phyloP scores from a whole-genome alignment of 768 basidiomycete genomes.

The Rhodotorula toruloides region DNA sequence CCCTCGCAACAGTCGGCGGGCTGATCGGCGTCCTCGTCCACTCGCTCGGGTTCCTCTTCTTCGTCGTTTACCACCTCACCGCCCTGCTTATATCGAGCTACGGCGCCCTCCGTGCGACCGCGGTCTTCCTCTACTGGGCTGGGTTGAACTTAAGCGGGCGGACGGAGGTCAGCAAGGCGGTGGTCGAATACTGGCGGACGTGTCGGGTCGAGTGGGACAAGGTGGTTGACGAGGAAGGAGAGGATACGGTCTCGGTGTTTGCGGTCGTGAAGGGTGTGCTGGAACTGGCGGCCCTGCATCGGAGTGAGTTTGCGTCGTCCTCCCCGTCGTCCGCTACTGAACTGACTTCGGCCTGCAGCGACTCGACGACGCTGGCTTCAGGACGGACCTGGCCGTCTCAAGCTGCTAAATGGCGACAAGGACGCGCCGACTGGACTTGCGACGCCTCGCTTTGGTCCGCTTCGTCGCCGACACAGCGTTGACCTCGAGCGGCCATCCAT shows the following conservation, averaged over 20 bases:
- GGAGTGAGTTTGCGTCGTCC: constrained; percentile 9
- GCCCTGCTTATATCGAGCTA: constrained; percentile 7
- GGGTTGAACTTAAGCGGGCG: constrained; percentile 28
- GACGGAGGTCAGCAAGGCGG: constrained; percentile 15
- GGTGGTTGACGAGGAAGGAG: constrained; percentile 19
- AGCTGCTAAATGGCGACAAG: constrained; percentile 9
- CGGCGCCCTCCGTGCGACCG: not conserved
- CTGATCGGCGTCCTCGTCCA: constrained; percentile 19
- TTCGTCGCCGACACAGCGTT: not conserved
- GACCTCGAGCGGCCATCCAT: constrained; percentile 4
- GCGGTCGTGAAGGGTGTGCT: not conserved
- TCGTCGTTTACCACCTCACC: constrained; percentile 14
- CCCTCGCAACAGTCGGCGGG: constrained; percentile 15
- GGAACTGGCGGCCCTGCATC: constrained; percentile 21
- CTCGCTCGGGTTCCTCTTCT: constrained; percentile 29
- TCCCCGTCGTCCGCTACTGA: not conserved
- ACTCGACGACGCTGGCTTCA: constrained; percentile 10
- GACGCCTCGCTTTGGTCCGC: not conserved
- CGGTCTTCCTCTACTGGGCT: constrained; percentile 15
- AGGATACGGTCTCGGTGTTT: not conserved
- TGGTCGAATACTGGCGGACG: constrained; percentile 12
- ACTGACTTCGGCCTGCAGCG: not conserved
- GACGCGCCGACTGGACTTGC: not conserved
- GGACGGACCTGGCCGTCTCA: not conserved
- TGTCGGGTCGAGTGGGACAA: constrained; percentile 29